phyloP scores from a whole-genome alignment of 164 flowering plant genomes.

The Dillenia suffruticosa region DNA sequence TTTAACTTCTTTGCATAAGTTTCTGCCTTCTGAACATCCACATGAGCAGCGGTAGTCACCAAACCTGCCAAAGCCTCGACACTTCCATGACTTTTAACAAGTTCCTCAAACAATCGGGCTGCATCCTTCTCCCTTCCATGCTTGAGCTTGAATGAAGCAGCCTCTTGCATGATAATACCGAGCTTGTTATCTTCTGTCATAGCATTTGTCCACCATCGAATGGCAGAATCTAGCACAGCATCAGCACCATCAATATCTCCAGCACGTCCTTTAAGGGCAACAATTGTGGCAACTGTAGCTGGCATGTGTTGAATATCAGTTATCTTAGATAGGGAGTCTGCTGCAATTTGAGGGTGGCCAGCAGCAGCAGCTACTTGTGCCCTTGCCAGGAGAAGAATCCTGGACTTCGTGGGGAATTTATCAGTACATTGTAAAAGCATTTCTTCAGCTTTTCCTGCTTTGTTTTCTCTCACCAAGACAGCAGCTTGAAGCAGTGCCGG shows the following conservation, averaged over 20 bases:
- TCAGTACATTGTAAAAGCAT: conserved; percentile 56
- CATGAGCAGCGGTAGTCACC: conserved; percentile 70
- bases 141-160: conserved; percentile 86
- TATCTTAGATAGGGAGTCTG: conserved; percentile 70
- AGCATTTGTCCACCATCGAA: conserved; percentile 74
- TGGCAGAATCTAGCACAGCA: conserved; percentile 67
- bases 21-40: conserved; percentile 79
- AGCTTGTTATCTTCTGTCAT: conserved; percentile 80
- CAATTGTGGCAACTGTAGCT: conserved; percentile 87
- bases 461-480: conserved; percentile 79
- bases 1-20: conserved; percentile 69
- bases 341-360: conserved; percentile 68
- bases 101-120: conserved; percentile 54
- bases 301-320: conserved; percentile 94
- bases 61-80: conserved; percentile 78
- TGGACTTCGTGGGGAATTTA: conserved; percentile 59
- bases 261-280: conserved; percentile 73
- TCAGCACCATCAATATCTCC: conserved; percentile 82
- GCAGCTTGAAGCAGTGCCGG: conserved; percentile 87
- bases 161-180: conserved; percentile 60
- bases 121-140: conserved; percentile 83
- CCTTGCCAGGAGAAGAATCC: conserved; percentile 58
- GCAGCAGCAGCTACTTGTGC: conserved; percentile 94
- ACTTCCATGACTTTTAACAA: conserved; percentile 71
- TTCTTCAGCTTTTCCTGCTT: conserved; percentile 84